phyloP scores from a whole-genome alignment of 306 rosid species.

The Dalbergia cochinchinensis region DNA sequence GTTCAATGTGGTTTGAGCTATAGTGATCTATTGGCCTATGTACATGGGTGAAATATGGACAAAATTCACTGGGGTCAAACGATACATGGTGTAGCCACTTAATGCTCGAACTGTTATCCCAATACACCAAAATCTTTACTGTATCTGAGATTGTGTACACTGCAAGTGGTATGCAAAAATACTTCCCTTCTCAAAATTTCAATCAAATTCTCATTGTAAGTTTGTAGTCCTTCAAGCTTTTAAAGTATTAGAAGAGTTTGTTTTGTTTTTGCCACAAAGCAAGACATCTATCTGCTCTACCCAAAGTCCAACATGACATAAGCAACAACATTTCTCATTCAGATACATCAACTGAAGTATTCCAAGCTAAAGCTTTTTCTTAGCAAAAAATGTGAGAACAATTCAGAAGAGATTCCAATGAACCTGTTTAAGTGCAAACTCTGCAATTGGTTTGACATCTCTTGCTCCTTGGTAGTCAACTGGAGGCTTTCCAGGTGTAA shows the following conservation, averaged over 20 bases:
- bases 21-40: not conserved
- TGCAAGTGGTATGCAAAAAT: slow-evolving; percentile 5
- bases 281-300: slow-evolving; percentile 10
- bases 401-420: slow-evolving; percentile 14
- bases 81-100: not conserved
- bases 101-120: slow-evolving; percentile 3
- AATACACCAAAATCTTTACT: not conserved
- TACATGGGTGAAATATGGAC: not conserved
- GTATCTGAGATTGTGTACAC: not conserved
- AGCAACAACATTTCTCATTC: slow-evolving; percentile 25
- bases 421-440: slow-evolving; percentile 94
- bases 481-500: slow-evolving; percentile 88
- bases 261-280: slow-evolving; percentile 30
- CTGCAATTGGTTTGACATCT: slow-evolving; percentile 90
- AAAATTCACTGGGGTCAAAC: not conserved
- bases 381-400: not conserved
- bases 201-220: slow-evolving; percentile 3
- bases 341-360: slow-evolving; percentile 7
- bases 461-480: slow-evolving; percentile 95
- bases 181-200: slow-evolving; percentile 15
- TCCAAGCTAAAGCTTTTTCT: slow-evolving; percentile 8
- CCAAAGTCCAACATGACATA: slow-evolving; percentile 5
- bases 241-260: not conserved
- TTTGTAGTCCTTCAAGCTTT: not conserved
- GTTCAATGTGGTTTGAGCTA: not conserved